Percentiles rank a stretch among this genome's conserved stretches.
Evolutionary conservation across 2,329 filamentous ascomycete species (phyloP).

Genomic region (Leptodontidium sp.): DNA sequence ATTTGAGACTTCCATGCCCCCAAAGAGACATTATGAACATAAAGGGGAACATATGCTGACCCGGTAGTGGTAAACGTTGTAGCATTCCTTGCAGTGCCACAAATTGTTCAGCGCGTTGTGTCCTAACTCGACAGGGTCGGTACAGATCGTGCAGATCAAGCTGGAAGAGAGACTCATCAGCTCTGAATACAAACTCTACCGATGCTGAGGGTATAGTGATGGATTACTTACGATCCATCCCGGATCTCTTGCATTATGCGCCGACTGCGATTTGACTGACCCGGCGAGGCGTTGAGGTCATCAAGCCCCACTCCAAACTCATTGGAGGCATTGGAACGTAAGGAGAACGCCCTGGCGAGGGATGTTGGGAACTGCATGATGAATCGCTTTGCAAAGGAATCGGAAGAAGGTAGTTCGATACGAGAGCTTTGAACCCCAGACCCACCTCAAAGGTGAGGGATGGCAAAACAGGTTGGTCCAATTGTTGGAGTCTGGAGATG

Average conservation of each 20-base stretch:
- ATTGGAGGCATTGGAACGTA: neutral
- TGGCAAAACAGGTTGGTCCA: no score
- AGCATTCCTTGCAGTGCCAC: constrained; percentile 34
- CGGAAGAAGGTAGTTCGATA: no score
- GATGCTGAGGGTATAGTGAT: neutral
- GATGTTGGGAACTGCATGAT: neutral
- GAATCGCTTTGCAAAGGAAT: neutral
- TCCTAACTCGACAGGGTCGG: constrained; percentile 12
- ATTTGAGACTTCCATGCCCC: neutral
- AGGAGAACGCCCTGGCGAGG: neutral
- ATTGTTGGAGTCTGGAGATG: no score
- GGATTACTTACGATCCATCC: constrained; percentile 25
- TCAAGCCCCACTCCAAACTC: constrained; percentile 2
- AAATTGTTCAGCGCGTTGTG: constrained; percentile 7
- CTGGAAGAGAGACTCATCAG: constrained; percentile 4
- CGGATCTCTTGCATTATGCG: constrained; percentile 30
- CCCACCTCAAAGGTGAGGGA: no score
- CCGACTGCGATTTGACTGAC: neutral
- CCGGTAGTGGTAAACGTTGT: constrained; percentile 29
- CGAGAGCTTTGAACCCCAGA: no score
- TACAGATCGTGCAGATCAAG: constrained; percentile 26
- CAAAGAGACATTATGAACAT: neutral
- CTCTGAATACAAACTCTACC: neutral
- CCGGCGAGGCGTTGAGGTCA: neutral
- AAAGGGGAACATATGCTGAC: neutral